Evolutionary conservation across 75 land plant genomes (phyloP), one percentile per base, ranked within the genome.

Genomic region (Isoetes taiwanensis): DNA sequence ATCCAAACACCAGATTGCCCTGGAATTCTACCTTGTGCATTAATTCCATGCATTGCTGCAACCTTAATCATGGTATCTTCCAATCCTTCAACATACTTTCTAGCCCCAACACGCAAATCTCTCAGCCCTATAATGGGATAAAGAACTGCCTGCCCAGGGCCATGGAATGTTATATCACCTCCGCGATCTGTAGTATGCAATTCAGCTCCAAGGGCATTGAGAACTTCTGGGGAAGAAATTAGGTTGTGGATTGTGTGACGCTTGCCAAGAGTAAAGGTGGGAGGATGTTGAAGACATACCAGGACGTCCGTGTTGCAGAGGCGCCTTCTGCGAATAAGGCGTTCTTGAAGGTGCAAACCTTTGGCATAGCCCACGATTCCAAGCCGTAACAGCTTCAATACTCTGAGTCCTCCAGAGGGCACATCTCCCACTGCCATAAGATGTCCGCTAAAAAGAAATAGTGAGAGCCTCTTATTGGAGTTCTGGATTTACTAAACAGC

Each of bases 131-230:
- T 46, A 28, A 90, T 74, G 28, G 97, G 97, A 39, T 90, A 90
- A 42, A 90, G 58, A 14, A 90, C 65, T 0, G 93, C 80, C 43
- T 90, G 97, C n/a, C 65, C 65, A 28, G 97, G 97, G 41, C 91
- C 93, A 70, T 90, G 93, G 64, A 80, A 86, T 41, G 97, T 86
- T 31, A 83, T 67, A 65, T 90, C 97, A 12, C 97, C 97, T n/a
- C 97, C 93, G 30, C 97, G 71, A 54, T 90, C 76, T 8, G 87
- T 80, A 46, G 61, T 71, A 55, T 86, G 79, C 21, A 90, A 66
- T 30, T 90, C 86, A 23, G 90, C 86, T 29, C 91, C 91, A 28
- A 90, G 34, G 23, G 61, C 27, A 46, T 68, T 23, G 2, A 90
- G 77, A 1, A 67, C 79, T 24, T 72, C 58, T 58, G 73, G 77